Evolutionary conservation across 164 flowering plant species (phyloP).

Genomic region (Chimonanthus salicifolius): DNA sequence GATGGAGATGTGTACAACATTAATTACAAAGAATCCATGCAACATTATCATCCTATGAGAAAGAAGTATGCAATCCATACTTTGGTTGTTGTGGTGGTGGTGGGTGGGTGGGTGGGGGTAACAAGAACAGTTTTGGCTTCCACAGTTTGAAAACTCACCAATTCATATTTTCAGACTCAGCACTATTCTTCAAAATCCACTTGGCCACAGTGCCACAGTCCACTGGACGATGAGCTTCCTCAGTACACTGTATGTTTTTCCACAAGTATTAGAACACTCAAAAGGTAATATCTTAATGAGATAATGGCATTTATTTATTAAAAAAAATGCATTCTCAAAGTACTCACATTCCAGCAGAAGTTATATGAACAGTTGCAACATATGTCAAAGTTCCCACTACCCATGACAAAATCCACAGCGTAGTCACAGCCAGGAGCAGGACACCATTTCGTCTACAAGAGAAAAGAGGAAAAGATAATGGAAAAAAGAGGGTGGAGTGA

Average conservation of each 20-base stretch:
- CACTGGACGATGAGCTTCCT: conserved; percentile 94
- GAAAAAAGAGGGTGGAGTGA: no score
- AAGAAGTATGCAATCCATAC: no score
- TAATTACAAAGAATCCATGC: no score
- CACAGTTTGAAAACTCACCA: conserved; percentile 31
- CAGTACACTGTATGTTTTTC: conserved; percentile 49
- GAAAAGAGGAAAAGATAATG: neutral
- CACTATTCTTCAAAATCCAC: conserved; percentile 73
- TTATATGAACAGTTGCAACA: conserved; percentile 58
- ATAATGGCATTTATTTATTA: neutral
- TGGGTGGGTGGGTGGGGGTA: no score
- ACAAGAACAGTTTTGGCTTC: no score
- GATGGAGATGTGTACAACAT: no score
- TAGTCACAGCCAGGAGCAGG: conserved; percentile 87
- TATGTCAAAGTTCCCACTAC: conserved; percentile 67
- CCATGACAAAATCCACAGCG: conserved; percentile 70
- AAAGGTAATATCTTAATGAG: neutral
- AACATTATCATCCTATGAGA: no score
- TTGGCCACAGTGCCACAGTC: conserved; percentile 72
- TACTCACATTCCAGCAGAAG: conserved; percentile 85
- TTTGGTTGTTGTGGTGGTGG: no score
- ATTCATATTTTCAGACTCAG: conserved; percentile 73
- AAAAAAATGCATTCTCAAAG: neutral
- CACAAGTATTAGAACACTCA: neutral
- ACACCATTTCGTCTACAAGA: conserved; percentile 73